Base-by-base conservation (phyloP, 352 stramenopile genomes). In the Globisporangium lucens region DNA sequence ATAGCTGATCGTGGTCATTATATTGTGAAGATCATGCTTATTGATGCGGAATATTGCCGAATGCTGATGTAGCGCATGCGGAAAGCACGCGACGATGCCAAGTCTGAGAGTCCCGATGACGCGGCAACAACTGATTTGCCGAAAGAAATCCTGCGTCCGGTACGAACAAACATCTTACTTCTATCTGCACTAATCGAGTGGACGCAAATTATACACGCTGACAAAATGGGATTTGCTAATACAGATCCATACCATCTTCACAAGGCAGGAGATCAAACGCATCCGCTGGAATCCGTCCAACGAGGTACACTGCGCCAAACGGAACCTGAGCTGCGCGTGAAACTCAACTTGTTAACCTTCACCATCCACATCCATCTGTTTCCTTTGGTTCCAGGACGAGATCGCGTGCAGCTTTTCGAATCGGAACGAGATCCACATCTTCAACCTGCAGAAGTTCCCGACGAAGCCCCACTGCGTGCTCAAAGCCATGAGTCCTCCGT, bases 211-310 rank as follows among this genome's bases (percentile, higher is more conserved):
- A 2, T 41, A 13, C 10, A 41, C 13, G 41, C 41, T 47, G 13
- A 47, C 13, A 47, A 15, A 4, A 15, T 46, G 2, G 10, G 1
- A 22, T 65, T 56, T 24, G 10, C 35, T 63, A 91, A 24, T 24
- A 24, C 24, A 24, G 84, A 87, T 94, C 20, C 86, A 94, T 66
- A 87, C 82, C 3, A 91, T 94, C 36, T 87, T 82, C 56, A 90
- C 83, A 15, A 66, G 74, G 2, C 83, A 81, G 59, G 84, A 92
- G 66, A 74, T 94, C 22, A 82, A 87, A 64, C 75, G 82, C 41
- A 89, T 94, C 68, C 79, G 81, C 7, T 94, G 86, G 86, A 93
- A 94, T 41, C 84, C 86, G 4, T 66, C 71, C 2, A 89, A 93
- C 33, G 73, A 92, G 72, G 85, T 90, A 56, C 35, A 43, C 1